Evolutionary conservation across 768 basidiomycete genomes (phyloP).

Genomic region (Tephrocybe rancida): DNA sequence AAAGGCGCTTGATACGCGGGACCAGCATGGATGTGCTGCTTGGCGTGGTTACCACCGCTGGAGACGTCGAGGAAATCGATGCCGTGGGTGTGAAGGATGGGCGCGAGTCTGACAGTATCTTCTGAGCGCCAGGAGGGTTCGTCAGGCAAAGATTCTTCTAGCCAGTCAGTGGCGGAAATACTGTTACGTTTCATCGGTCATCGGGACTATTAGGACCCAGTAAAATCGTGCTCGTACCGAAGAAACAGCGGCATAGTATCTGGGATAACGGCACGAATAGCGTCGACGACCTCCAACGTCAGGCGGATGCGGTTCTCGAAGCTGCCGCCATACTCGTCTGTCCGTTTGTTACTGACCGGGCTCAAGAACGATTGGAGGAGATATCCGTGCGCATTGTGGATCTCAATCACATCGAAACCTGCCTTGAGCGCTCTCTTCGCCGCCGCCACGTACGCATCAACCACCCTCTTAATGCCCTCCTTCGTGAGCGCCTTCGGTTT

Average conservation of each 20-base stretch:
- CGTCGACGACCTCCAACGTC: slow-evolving; percentile 63
- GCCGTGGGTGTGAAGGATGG: slow-evolving; percentile 61
- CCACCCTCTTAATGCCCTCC: slow-evolving; percentile 58
- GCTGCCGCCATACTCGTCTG: slow-evolving; percentile 70
- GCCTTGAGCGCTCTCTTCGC: slow-evolving; percentile 55
- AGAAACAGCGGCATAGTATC: slow-evolving; percentile 70
- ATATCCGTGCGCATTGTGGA: slow-evolving; percentile 70
- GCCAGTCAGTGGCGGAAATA: slow-evolving; percentile 76
- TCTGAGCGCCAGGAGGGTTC: slow-evolving; percentile 69
- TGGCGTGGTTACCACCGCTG: slow-evolving; percentile 57
- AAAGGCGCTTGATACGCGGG: slow-evolving; percentile 59
- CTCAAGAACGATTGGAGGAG: slow-evolving; percentile 58
- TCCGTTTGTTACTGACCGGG: slow-evolving; percentile 62
- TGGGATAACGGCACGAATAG: slow-evolving; percentile 62
- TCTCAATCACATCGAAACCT: slow-evolving; percentile 64
- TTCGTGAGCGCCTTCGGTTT: slow-evolving; percentile 57
- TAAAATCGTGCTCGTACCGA: slow-evolving; percentile 40
- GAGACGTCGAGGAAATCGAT: slow-evolving; percentile 80
- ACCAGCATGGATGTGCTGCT: slow-evolving; percentile 37
- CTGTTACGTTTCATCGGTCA: slow-evolving; percentile 26
- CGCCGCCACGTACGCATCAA: slow-evolving; percentile 55
- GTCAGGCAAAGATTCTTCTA: slow-evolving; percentile 57
- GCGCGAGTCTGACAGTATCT: slow-evolving; percentile 65
- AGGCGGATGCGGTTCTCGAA: slow-evolving; percentile 72
- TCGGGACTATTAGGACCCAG: slow-evolving; percentile 2